phyloP scores from a whole-genome alignment of 495 filamentous ascomycete genomes.

The Neurospora sp. region DNA sequence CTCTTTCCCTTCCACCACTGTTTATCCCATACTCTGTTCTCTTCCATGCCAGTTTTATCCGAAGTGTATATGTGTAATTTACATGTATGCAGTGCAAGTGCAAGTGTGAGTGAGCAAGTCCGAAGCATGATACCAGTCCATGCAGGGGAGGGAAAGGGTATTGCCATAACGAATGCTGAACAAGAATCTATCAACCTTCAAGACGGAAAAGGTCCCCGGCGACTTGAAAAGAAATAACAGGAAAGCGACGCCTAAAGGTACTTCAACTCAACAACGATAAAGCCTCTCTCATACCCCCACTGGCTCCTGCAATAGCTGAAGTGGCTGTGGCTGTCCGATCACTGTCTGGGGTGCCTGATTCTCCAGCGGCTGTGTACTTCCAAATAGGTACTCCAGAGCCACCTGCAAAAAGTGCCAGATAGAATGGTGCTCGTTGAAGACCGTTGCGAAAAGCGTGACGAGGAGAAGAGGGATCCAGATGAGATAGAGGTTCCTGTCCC shows the following conservation, averaged over 20 bases:
- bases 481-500: constrained; percentile 73
- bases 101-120: background rate
- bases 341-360: background rate
- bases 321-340: background rate
- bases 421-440: constrained; percentile 8
- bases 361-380: background rate
- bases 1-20: background rate
- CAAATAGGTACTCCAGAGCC: background rate
- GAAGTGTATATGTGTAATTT: background rate
- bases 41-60: background rate
- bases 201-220: background rate
- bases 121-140: background rate
- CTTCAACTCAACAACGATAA: too few species aligned
- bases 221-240: background rate
- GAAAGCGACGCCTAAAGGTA: background rate
- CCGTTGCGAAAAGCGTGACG: constrained; percentile 13
- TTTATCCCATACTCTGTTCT: background rate
- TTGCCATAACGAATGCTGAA: background rate
- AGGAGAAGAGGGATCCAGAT: constrained; percentile 47
- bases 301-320: background rate
- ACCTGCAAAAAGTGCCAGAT: background rate
- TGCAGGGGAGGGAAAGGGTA: background rate
- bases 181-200: background rate
- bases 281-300: background rate
- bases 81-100: background rate